Percentiles rank a stretch among this genome's conserved stretches.
Evolutionary conservation across 495 filamentous ascomycete species (phyloP).

Genomic region (Aspergillus carlsbadensis): DNA sequence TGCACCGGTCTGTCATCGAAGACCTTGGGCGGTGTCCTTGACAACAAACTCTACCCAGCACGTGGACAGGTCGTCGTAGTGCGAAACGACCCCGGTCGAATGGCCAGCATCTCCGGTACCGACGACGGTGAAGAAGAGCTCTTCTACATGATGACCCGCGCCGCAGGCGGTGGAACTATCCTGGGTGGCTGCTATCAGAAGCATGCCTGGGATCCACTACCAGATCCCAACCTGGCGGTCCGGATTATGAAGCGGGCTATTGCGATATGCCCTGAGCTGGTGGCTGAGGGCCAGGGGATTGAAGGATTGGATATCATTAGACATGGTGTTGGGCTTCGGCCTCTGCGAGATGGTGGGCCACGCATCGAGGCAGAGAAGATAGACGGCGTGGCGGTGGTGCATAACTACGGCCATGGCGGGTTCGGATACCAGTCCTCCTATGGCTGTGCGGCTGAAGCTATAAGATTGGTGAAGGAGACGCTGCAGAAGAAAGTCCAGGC

Average conservation of each 20-base stretch:
- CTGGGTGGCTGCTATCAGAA: slow-evolving; percentile 87
- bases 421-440: slow-evolving; percentile 90
- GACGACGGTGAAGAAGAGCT: slow-evolving; percentile 80
- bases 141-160: slow-evolving; percentile 90
- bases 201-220: slow-evolving; percentile 76
- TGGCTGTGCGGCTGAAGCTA: slow-evolving; percentile 71
- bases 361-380: slow-evolving; percentile 82
- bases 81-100: slow-evolving; percentile 72
- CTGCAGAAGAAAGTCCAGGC: slow-evolving; percentile 35
- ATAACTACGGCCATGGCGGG: slow-evolving; percentile 95
- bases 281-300: slow-evolving; percentile 67
- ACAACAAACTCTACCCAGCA: slow-evolving; percentile 69
- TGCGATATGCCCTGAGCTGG: slow-evolving; percentile 68
- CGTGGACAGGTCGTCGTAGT: slow-evolving; percentile 90
- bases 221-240: slow-evolving; percentile 76
- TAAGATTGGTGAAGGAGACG: slow-evolving; percentile 68
- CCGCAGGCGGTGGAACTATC: slow-evolving; percentile 74
- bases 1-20: slow-evolving; percentile 77
- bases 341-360: slow-evolving; percentile 69
- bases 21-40: slow-evolving; percentile 79
- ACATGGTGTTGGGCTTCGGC: slow-evolving; percentile 85
- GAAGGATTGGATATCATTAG: slow-evolving; percentile 83
- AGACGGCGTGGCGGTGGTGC: slow-evolving; percentile 72
- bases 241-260: slow-evolving; percentile 88
- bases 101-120: slow-evolving; percentile 68